A percentile compares a stretch with the other conserved stretches of the same genome.
phyloP scores from a whole-genome alignment of 371 early-diverging fungal species.

The Mucor indicus region DNA sequence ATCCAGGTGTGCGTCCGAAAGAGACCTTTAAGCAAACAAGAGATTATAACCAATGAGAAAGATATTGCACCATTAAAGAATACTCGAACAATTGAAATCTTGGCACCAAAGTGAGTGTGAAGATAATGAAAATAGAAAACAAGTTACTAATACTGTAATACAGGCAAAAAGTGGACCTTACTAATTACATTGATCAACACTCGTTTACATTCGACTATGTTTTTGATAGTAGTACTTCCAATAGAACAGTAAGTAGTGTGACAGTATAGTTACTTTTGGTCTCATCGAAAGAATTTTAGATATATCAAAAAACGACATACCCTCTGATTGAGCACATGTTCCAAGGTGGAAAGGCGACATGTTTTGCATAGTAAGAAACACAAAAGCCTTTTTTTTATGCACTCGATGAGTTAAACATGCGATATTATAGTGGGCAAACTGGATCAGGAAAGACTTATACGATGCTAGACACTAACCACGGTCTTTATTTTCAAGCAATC shows the following conservation, averaged over 20 bases:
- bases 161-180: constrained; percentile 93
- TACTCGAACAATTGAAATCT: constrained; percentile 68
- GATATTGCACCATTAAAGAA: constrained; percentile 78
- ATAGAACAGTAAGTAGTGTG: constrained; percentile 40
- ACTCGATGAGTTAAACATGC: constrained; percentile 77
- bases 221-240: constrained; percentile 82
- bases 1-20: constrained; percentile 97
- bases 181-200: constrained; percentile 92
- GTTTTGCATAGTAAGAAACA: constrained; percentile 97
- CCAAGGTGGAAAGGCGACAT: constrained; percentile 91
- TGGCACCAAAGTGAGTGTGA: constrained; percentile 64
- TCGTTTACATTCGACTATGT: constrained; percentile 96
- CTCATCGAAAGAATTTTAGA: constrained; percentile 75
- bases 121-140: background rate
- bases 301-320: constrained; percentile 79
- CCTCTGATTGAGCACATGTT: constrained; percentile 91
- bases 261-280: constrained; percentile 36
- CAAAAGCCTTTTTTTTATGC: too few relatives aligned
- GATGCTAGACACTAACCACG: constrained; percentile 86
- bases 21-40: constrained; percentile 86
- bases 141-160: background rate
- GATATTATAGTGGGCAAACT: constrained; percentile 87
- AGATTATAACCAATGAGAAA: constrained; percentile 63
- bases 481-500: constrained; percentile 91
- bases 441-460: constrained; percentile 97